phyloP scores from a whole-genome alignment of 2,329 filamentous ascomycete genomes.

The Apiospora rasikravindrae region DNA sequence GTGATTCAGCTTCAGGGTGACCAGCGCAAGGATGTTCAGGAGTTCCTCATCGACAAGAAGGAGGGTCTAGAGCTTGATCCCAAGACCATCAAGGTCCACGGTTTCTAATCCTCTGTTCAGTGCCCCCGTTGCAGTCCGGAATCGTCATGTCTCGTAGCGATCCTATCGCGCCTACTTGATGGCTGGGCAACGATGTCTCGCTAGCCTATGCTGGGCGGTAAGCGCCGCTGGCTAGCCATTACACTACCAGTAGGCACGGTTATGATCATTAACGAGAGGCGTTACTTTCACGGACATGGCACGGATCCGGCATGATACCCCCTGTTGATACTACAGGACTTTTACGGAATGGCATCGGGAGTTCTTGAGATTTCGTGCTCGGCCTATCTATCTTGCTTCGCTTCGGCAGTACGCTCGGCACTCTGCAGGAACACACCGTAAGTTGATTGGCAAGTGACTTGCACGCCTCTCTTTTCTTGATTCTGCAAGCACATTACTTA shows the following conservation, averaged over 20 bases:
- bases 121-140: constrained; percentile 25
- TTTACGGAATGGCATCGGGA: constrained; percentile 26
- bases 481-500: constrained; percentile 32
- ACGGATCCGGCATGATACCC: constrained; percentile 41
- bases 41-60: constrained; percentile 96
- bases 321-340: constrained; percentile 29
- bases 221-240: constrained; percentile 31
- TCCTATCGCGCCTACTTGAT: constrained; percentile 22
- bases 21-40: constrained; percentile 97
- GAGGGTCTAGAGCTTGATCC: constrained; percentile 91
- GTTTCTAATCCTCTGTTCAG: constrained; percentile 60
- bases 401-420: constrained; percentile 1
- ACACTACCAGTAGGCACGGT: constrained; percentile 10
- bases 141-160: constrained; percentile 32
- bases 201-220: constrained; percentile 24
- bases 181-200: constrained; percentile 25
- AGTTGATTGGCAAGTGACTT: constrained; percentile 21
- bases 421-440: constrained; percentile 27
- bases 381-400: constrained; percentile 17
- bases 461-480: constrained; percentile 34
- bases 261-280: constrained; percentile 31
- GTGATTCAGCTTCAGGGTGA: constrained; percentile 99
- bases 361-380: constrained; percentile 24
- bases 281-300: constrained; percentile 36
- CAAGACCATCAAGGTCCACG: constrained; percentile 92